Percentiles rank a stretch among this genome's conserved stretches.
Conservation (phyloP, 73 alveolate species). For the Stentor coeruleus region DNA sequence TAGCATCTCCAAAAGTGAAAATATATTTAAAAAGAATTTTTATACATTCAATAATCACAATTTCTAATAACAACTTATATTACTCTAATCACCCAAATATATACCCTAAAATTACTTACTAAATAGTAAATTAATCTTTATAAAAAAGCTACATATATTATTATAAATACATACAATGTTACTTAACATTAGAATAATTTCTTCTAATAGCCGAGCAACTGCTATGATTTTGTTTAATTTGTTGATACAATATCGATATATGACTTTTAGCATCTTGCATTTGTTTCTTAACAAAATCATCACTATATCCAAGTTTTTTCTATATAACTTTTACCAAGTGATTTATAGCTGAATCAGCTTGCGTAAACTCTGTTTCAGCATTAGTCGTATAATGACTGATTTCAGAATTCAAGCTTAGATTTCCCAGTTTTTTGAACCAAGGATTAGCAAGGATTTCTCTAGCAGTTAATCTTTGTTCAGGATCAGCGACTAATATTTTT, state of each 20-base stretch:
- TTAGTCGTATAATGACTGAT: too few relatives aligned
- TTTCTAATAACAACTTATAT: too few relatives aligned
- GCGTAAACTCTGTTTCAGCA: too few relatives aligned
- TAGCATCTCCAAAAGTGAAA: too few relatives aligned
- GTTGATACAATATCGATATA: not conserved
- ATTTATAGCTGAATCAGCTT: not conserved
- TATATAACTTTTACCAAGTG: not conserved
- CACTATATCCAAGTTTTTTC: not conserved
- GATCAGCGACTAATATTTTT: conserved; percentile 58
- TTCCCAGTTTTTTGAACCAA: not conserved
- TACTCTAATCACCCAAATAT: too few relatives aligned
- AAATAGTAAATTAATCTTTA: too few relatives aligned
- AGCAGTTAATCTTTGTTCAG: conserved; percentile 46
- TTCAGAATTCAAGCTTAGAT: not conserved
- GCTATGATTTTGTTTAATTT: too few relatives aligned
- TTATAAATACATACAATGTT: not conserved
- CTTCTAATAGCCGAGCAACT: not conserved
- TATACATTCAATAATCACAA: too few relatives aligned
- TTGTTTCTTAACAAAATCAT: not conserved
- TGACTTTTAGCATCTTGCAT: not conserved
- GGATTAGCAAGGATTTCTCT: not conserved
- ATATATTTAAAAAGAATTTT: too few relatives aligned
- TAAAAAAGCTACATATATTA: not conserved
- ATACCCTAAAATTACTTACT: too few relatives aligned
- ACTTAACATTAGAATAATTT: not conserved